Evolutionary conservation across 108 stramenopile species (phyloP), one percentile per base, ranked within the genome.

Genomic region (Nannochloropsis salina): DNA sequence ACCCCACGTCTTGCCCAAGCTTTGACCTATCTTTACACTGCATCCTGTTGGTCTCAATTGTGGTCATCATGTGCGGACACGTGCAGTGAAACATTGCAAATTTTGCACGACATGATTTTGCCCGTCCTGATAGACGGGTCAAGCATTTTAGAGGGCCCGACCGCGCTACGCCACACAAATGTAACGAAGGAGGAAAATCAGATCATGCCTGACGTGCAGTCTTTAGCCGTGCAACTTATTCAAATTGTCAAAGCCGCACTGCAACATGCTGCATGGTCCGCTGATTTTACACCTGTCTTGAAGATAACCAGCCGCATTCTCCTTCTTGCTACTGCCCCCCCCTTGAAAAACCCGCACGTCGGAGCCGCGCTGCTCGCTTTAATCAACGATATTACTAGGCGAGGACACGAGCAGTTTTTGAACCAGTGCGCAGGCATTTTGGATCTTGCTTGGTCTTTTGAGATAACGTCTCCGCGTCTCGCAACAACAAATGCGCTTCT

Each of bases 401-500:
- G n/a, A 4, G 61, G 61, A n/a, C 61, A 74, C 20, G 61, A n/a
- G 1, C 1, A 15, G 61, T 74, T 74, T 74, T 74, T 74, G 61
- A 74, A 6, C n/a, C 61, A 74, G 61, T n/a, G n/a, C n/a, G 61
- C 15, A 74, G n/a, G 20, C 2, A 74, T 74, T 74, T n/a, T 74
- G 61, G 61, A 74, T 4, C n/a, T 74, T 15, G 61, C 61, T 74
- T 74, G 61, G 61, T 74, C 61, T 74, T 74, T 74, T 74, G 20
- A 74, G 4, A 74, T 0, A 0, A 3, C 31, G 1, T 31, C 31
- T 31, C 31, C 31, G 31, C 31, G 31, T 31, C 31, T 31, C 31
- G 61, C n/a, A 15, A 74, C 61, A 74, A 2, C 61, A n/a, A 74
- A 74, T 6, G 61, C 2, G 1, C 61, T 74, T n/a, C 20, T 74